phyloP scores from a whole-genome alignment of 495 filamentous ascomycete species.

The Geoglossum glabrum region DNA sequence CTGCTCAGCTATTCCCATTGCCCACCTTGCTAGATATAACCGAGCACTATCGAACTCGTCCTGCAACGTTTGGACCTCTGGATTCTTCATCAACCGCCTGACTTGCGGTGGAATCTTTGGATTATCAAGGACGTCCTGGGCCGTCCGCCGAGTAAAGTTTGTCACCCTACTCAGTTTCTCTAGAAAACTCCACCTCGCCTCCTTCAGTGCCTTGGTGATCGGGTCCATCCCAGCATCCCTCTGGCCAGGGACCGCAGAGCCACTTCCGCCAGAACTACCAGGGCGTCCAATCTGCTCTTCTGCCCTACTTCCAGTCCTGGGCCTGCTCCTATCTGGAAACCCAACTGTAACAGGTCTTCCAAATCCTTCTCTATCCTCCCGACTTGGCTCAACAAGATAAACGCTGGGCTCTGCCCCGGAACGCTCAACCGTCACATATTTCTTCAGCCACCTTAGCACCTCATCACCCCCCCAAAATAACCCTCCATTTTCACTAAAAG shows the following conservation, averaged over 20 bases:
- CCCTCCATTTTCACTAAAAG: conserved; percentile 63
- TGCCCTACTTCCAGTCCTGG: conserved; percentile 17
- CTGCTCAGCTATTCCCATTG: conserved; percentile 95
- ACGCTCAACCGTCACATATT: conserved; percentile 64
- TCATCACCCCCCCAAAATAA: conserved; percentile 98
- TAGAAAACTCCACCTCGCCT: conserved; percentile 86
- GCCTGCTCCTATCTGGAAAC: conserved; percentile 18
- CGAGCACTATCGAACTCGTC: conserved; percentile 95
- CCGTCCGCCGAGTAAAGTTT: conserved; percentile 79
- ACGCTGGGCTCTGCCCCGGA: conserved; percentile 69
- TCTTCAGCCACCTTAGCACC: conserved; percentile 72
- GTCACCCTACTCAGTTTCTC: conserved; percentile 94
- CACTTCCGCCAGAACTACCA: conserved; percentile 13
- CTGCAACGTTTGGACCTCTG: conserved; percentile 84
- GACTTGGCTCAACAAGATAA: conserved; percentile 73
- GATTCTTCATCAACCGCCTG: conserved; percentile 65
- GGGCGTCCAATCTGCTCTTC: conserved; percentile 15
- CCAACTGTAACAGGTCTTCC: conserved; percentile 29
- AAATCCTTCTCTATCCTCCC: conserved; percentile 69
- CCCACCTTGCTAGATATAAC: conserved; percentile 87
- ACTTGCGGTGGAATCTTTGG: conserved; percentile 75
- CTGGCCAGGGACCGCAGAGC: conserved; percentile 6
- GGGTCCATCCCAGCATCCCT: conserved; percentile 82
- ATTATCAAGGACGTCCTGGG: conserved; percentile 78
- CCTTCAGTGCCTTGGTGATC: conserved; percentile 82